Evolutionary conservation across 495 filamentous ascomycete genomes (phyloP).

Genomic region (Amorphotheca resinae): DNA sequence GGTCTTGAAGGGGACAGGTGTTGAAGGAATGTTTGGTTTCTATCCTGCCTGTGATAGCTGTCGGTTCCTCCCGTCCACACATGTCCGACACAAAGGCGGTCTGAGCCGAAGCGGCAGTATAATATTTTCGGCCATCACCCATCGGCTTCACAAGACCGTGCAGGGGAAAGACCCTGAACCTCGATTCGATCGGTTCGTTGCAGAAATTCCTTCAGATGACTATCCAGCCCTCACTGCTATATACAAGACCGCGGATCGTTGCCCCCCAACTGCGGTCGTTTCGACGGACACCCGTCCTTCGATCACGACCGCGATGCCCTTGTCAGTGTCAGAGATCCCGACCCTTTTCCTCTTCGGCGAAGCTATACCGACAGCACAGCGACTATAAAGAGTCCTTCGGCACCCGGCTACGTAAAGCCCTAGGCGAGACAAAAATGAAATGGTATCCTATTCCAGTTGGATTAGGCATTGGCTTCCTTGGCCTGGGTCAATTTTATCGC

Average conservation of each 20-base stretch:
- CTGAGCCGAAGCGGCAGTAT: no score
- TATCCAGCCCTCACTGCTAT: no score
- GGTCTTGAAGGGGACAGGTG: no score
- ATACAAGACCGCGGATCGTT: constrained; percentile 6
- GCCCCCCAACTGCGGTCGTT: constrained; percentile 1
- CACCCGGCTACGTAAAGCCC: constrained; percentile 46
- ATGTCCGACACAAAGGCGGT: no score
- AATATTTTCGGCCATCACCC: no score
- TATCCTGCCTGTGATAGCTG: no score
- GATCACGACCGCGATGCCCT: neutral
- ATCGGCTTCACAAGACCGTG: no score
- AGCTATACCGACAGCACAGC: constrained; percentile 24
- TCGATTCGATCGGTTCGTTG: no score
- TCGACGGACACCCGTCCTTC: constrained; percentile 2
- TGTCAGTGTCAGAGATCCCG: constrained; percentile 15
- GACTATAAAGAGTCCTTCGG: constrained; percentile 48
- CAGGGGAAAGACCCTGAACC: no score
- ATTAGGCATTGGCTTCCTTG: constrained; percentile 78
- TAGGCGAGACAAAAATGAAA: constrained; percentile 64
- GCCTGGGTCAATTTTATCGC: constrained; percentile 74
- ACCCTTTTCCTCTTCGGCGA: constrained; percentile 31
- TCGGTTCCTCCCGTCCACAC: no score
- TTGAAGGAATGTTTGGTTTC: no score
- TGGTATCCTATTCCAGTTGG: constrained; percentile 96
- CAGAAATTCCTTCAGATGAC: no score